Evolutionary conservation across 176 grass and related monocot genomes (phyloP).

Genomic region (Secale cereale): DNA sequence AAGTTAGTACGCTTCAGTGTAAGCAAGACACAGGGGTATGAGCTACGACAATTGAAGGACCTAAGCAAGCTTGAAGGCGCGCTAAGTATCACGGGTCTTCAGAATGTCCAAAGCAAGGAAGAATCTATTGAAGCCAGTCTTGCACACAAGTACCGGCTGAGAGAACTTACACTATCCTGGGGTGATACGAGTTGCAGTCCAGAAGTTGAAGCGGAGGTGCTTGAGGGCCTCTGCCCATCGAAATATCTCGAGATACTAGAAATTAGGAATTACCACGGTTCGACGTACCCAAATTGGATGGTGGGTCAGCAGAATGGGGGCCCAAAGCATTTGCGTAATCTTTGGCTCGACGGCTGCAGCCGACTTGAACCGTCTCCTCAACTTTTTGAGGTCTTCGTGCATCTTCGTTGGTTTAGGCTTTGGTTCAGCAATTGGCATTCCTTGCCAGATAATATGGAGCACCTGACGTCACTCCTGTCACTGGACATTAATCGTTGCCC

Average conservation of each 20-base stretch:
- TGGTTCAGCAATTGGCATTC: not conserved
- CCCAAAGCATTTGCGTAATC: not conserved
- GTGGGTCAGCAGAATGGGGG: not conserved
- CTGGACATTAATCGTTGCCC: not conserved
- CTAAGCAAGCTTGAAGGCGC: not conserved
- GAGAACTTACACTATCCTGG: not conserved
- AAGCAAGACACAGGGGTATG: not conserved
- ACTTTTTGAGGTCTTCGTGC: too few relatives aligned
- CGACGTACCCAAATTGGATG: not conserved
- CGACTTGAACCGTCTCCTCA: too few relatives aligned
- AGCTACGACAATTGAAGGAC: slow-evolving; percentile 26
- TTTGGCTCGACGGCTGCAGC: not conserved
- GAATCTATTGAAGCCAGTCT: not conserved
- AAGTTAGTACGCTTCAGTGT: not conserved
- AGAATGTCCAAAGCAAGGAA: slow-evolving; percentile 9
- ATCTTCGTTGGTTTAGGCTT: not conserved
- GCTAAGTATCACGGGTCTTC: not conserved
- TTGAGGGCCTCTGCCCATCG: not conserved
- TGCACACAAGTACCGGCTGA: not conserved
- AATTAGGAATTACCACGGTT: not conserved
- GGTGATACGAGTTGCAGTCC: not conserved
- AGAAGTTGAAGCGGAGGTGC: not conserved
- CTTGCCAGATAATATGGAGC: not conserved
- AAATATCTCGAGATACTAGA: not conserved
- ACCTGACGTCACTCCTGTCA: not conserved